Conservation (phyloP, 768 basidiomycete genomes). For the Rhodotorula graminis region DNA sequence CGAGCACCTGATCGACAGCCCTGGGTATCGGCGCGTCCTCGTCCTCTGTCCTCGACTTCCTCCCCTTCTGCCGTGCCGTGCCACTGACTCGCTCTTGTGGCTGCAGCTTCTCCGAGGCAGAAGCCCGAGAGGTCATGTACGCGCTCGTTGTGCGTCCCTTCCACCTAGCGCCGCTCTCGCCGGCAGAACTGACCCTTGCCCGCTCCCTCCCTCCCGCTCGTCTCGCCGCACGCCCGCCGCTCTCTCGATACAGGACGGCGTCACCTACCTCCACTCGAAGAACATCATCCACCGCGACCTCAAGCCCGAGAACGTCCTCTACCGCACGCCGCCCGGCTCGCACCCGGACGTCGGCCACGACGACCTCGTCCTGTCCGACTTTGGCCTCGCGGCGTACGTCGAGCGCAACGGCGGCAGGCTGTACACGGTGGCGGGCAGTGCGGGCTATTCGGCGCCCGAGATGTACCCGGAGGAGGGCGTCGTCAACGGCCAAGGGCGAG, state of each 20-base stretch:
- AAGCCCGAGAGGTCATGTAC: slow-evolving; percentile 30
- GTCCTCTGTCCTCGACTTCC: slow-evolving; percentile 63
- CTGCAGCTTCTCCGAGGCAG: slow-evolving; percentile 46
- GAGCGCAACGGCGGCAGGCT: slow-evolving; percentile 16
- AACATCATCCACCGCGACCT: slow-evolving; percentile 77
- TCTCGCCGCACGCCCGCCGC: not conserved
- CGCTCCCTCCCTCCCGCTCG: not conserved
- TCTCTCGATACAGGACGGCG: slow-evolving; percentile 66
- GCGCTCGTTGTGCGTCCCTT: slow-evolving; percentile 22
- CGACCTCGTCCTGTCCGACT: slow-evolving; percentile 38
- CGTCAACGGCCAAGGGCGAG: not conserved
- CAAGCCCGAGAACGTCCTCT: slow-evolving; percentile 51
- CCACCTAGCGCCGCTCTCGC: not conserved
- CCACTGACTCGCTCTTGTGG: not conserved
- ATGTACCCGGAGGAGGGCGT: slow-evolving; percentile 29
- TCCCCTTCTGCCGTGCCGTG: slow-evolving; percentile 47
- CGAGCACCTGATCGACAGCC: slow-evolving; percentile 75
- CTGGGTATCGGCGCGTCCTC: slow-evolving; percentile 26
- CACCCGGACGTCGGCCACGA: slow-evolving; percentile 30
- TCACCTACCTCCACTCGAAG: slow-evolving; percentile 82
- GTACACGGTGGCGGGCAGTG: slow-evolving; percentile 21
- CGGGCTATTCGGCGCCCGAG: slow-evolving; percentile 36
- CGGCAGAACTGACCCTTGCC: too few relatives aligned
- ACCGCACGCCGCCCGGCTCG: slow-evolving; percentile 35
- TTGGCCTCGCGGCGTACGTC: slow-evolving; percentile 35